Evolutionary conservation across 106 monocot species (phyloP).

Genomic region (Allium cepa): DNA sequence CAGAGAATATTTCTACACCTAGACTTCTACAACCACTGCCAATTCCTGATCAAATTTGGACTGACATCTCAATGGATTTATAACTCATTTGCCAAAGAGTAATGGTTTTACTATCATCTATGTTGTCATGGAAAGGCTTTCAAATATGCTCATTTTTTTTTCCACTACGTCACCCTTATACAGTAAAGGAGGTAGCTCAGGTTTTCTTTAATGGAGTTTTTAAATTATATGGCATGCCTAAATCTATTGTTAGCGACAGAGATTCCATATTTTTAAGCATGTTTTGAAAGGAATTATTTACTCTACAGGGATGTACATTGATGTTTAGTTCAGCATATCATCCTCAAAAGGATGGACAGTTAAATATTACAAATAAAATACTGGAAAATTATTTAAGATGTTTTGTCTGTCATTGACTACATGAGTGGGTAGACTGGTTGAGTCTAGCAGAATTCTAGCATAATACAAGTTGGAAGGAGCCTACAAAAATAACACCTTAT

Average conservation of each 20-base stretch:
- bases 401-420: background rate
- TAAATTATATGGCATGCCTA: background rate
- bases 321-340: background rate
- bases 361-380: background rate
- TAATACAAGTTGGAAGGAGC: background rate
- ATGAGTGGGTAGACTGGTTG: background rate
- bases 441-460: background rate
- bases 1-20: no score
- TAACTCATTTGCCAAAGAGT: no score
- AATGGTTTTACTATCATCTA: no score
- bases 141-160: no score
- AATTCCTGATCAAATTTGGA: no score
- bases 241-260: background rate
- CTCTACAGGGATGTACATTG: background rate
- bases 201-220: background rate
- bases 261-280: background rate
- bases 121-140: no score
- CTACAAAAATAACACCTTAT: background rate
- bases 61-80: no score
- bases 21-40: no score
- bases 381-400: background rate
- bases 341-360: background rate
- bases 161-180: background rate
- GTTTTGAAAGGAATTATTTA: background rate
- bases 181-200: background rate